Evolutionary conservation across 1,284 basidiomycete species (phyloP), one percentile per base, ranked within the genome.

Genomic region (Cutaneotrichosporon dermatis): DNA sequence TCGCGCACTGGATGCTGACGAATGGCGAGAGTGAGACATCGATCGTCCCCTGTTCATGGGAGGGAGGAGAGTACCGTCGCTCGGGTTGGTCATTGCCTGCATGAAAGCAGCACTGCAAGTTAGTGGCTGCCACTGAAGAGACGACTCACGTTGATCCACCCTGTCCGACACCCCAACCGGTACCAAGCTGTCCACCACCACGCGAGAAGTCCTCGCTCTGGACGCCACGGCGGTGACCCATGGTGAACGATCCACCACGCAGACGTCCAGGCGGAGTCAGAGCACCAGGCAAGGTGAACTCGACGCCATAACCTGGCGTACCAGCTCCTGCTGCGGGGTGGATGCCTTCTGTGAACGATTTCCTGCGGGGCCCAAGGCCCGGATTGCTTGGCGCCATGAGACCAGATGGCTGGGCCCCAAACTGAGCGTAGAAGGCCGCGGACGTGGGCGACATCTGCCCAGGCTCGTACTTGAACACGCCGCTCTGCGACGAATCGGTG

Each of bases 191-290:
- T 13, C 39, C 74, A 11, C 58, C 51, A 11, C 58, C 51, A 48
- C 71, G 63, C 6, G 74, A 71, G 40, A 72, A 66, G 66, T 79
- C 77, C 55, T 77, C 77, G 55, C 73, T 75, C 61, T 69, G 73
- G 2, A 67, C 73, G 4, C 63, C 67, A n/a, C 74, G 59, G 7
- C 72, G 62, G 61, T 78, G 75, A 3, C 69, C 70, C 6, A 49
- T 46, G 15, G 55, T 59, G n/a, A 64, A 62, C 11, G 53, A 55
- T 0, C 67, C 55, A 9, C 73, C 66, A 37, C 74, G 62, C 15
- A 71, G 42, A 15, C 64, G 54, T 3, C 70, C 69, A 8, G 60
- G 60, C 12, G 54, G 54, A 7, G 56, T 57, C 35, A 55, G 60
- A 4, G 65, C 65, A 45, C 65, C 62, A 35, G 68, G 65, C 42